Percentiles rank a stretch among this genome's conserved stretches.
phyloP scores from a whole-genome alignment of 2,329 filamentous ascomycete genomes.

The Aureobasidium zeae region DNA sequence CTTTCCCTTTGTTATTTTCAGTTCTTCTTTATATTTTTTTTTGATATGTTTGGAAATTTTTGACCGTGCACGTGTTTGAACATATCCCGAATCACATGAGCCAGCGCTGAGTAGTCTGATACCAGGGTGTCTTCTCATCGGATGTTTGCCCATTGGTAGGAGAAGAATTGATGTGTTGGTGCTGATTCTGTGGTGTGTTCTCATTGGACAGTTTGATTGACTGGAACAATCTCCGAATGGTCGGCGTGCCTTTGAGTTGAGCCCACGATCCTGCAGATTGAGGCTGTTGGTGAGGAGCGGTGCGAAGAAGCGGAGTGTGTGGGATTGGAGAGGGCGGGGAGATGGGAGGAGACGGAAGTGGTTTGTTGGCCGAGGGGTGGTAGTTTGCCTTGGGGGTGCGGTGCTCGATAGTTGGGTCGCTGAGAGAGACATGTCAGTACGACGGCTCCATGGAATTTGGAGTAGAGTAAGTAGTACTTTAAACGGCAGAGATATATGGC shows the following conservation, averaged over 20 bases:
- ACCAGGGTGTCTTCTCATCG: conserved; percentile 6
- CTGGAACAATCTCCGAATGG: background rate
- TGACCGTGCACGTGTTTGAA: background rate
- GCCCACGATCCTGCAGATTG: background rate
- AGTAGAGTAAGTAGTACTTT: conserved; percentile 14
- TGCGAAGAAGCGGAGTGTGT: background rate
- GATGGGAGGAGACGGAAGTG: background rate
- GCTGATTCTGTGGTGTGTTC: background rate
- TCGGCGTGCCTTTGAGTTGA: background rate
- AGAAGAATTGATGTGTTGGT: background rate
- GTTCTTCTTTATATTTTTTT: conserved; percentile 2
- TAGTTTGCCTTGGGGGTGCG: background rate
- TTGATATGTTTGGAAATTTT: background rate
- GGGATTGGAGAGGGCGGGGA: background rate
- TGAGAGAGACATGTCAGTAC: background rate
- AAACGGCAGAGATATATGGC: conserved; percentile 15
- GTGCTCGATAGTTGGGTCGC: conserved; percentile 6
- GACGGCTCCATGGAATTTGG: background rate
- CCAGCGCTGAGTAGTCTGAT: conserved; percentile 12
- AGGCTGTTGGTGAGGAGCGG: background rate
- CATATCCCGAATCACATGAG: background rate
- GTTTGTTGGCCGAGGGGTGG: background rate
- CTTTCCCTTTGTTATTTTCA: background rate
- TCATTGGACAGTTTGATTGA: background rate
- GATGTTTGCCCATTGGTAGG: conserved; percentile 3